Evolutionary conservation across 2,329 filamentous ascomycete species (phyloP).

Genomic region (Tolypocladium album): DNA sequence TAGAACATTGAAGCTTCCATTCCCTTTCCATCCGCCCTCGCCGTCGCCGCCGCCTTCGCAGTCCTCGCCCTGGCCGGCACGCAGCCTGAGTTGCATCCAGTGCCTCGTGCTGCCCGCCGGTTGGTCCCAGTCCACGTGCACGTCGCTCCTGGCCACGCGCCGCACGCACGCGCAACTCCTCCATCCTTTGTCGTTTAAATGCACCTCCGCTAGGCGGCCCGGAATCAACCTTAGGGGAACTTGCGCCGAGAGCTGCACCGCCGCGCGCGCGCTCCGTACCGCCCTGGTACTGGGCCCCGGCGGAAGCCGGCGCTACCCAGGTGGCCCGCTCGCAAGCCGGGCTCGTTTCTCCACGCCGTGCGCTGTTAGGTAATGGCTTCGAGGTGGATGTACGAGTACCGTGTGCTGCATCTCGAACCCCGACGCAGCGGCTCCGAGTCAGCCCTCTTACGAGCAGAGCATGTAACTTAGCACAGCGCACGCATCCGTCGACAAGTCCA

Average conservation of each 20-base stretch:
- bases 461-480: too few species aligned
- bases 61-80: background rate
- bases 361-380: background rate
- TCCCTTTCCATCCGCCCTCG: background rate
- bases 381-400: background rate
- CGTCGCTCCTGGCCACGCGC: background rate
- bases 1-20: background rate
- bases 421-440: background rate
- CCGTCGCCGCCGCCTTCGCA: background rate
- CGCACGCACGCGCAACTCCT: background rate
- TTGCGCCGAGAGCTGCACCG: background rate
- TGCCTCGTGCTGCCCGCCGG: background rate
- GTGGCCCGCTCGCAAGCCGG: background rate
- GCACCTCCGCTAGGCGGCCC: background rate
- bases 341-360: background rate
- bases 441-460: background rate
- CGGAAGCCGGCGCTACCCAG: constrained; percentile 1
- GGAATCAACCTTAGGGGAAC: constrained; percentile 7
- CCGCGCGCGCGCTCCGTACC: background rate
- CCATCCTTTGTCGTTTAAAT: background rate
- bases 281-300: background rate
- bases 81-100: background rate
- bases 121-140: background rate
- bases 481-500: background rate
- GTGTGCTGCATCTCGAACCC: background rate